Evolutionary conservation across 768 basidiomycete genomes (phyloP).

Genomic region (Mycena rebaudengoi): DNA sequence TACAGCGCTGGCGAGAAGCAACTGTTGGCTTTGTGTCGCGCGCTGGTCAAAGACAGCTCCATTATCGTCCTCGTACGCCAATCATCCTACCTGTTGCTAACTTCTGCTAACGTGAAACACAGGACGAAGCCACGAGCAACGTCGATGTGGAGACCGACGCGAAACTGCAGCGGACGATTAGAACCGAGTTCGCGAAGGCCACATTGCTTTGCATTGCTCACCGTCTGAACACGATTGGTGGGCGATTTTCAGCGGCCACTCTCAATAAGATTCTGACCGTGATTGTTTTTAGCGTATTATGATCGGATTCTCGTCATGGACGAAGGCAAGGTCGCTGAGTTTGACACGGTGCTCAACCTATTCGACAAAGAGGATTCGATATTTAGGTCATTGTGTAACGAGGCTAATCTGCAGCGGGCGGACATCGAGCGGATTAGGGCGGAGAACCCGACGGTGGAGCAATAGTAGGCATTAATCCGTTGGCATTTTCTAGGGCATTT

Average conservation of each 20-base stretch:
- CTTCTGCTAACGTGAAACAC: background rate
- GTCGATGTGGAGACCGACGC: constrained; percentile 72
- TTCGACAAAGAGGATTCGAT: constrained; percentile 69
- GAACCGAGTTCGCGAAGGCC: constrained; percentile 62
- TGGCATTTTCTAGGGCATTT: too few species aligned
- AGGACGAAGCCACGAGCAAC: constrained; percentile 72
- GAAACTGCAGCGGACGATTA: constrained; percentile 69
- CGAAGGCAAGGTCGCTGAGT: constrained; percentile 72
- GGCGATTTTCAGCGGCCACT: constrained; percentile 5
- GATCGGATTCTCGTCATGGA: constrained; percentile 81
- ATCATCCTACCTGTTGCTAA: background rate
- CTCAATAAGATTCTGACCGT: background rate
- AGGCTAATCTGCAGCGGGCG: constrained; percentile 62
- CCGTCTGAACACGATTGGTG: constrained; percentile 65
- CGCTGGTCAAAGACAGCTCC: constrained; percentile 66
- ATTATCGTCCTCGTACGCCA: constrained; percentile 65
- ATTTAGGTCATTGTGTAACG: constrained; percentile 75
- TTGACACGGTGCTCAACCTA: constrained; percentile 75
- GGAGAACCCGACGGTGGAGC: too few species aligned
- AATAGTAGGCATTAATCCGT: too few species aligned
- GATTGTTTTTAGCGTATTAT: constrained; percentile 55
- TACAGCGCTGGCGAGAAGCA: constrained; percentile 75
- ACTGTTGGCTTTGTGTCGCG: constrained; percentile 67
- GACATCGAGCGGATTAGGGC: constrained; percentile 64
- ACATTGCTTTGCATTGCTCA: constrained; percentile 68